Evolutionary conservation across 2,329 filamentous ascomycete genomes (phyloP).

Genomic region (Beauveria varroae): DNA sequence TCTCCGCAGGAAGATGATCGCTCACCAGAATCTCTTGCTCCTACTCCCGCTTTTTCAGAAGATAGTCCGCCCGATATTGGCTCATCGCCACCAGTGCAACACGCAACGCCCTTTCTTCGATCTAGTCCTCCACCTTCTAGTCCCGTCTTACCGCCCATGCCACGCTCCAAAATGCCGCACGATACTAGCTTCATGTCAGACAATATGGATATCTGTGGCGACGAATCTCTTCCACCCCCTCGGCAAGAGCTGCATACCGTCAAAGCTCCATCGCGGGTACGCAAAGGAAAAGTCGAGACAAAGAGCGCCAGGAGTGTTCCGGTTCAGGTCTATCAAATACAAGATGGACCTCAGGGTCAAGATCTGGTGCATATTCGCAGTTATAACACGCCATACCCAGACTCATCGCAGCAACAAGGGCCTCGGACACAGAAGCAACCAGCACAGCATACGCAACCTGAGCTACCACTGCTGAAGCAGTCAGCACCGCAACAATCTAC

Average conservation of each 20-base stretch:
- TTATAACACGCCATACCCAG: conserved; percentile 24
- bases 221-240: conserved; percentile 42
- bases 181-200: conserved; percentile 86
- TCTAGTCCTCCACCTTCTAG: conserved; percentile 69
- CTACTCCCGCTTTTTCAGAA: conserved; percentile 46
- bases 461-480: conserved; percentile 20
- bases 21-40: conserved; percentile 47
- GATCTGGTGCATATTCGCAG: conserved; percentile 29
- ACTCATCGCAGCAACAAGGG: conserved; percentile 13
- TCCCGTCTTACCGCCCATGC: conserved; percentile 62
- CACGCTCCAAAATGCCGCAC: conserved; percentile 49
- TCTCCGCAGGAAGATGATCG: conserved; percentile 42
- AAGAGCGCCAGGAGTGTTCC: conserved; percentile 29
- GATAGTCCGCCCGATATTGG: conserved; percentile 75
- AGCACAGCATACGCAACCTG: conserved; percentile 16
- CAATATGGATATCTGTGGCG: conserved; percentile 56
- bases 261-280: background rate
- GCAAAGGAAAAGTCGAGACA: conserved; percentile 17
- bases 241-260: conserved; percentile 19
- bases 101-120: conserved; percentile 45
- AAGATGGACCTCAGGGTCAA: conserved; percentile 26
- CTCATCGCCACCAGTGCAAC: conserved; percentile 80
- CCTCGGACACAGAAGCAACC: background rate
- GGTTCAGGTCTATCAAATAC: conserved; percentile 37
- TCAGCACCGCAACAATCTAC: conserved; percentile 12